These are phyloP conservation scores for Nicotiana sylvestris DNA, from an alignment of 257 asterid genomes.

Conservation along the genomic window DNA sequence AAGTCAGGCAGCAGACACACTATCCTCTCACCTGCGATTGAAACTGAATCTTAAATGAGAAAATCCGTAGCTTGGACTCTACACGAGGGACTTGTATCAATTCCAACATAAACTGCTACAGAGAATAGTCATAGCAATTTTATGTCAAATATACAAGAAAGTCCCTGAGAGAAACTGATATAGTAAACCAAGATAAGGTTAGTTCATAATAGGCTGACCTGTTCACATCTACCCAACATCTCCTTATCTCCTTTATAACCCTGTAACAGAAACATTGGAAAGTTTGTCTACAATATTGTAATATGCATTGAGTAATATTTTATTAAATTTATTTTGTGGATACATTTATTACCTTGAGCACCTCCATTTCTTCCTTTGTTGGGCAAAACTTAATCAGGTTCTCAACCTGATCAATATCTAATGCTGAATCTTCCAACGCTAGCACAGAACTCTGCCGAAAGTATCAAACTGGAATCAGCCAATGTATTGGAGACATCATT, in stretches of 20 bases:
- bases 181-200: not conserved
- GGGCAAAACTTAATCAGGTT: slow-evolving; percentile 89
- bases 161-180: not conserved
- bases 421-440: slow-evolving; percentile 71
- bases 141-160: not conserved
- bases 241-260: slow-evolving; percentile 68
- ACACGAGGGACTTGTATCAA: slow-evolving; percentile 81
- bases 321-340: not conserved
- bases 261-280: slow-evolving; percentile 33
- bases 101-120: slow-evolving; percentile 76
- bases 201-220: slow-evolving; percentile 33
- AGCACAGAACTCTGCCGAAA: slow-evolving; percentile 59
- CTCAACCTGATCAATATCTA: slow-evolving; percentile 84
- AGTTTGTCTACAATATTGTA: not conserved
- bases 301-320: not conserved
- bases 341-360: slow-evolving; percentile 50
- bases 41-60: slow-evolving; percentile 68
- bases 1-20: not conserved
- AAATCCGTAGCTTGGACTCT: slow-evolving; percentile 69
- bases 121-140: not conserved
- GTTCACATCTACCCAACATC: slow-evolving; percentile 85
- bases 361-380: slow-evolving; percentile 77
- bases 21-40: slow-evolving; percentile 49
- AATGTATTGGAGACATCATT: not conserved
- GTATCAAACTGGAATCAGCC: not conserved